phyloP scores from a whole-genome alignment of 2,329 filamentous ascomycete genomes.

The Claviceps quebecensis region DNA sequence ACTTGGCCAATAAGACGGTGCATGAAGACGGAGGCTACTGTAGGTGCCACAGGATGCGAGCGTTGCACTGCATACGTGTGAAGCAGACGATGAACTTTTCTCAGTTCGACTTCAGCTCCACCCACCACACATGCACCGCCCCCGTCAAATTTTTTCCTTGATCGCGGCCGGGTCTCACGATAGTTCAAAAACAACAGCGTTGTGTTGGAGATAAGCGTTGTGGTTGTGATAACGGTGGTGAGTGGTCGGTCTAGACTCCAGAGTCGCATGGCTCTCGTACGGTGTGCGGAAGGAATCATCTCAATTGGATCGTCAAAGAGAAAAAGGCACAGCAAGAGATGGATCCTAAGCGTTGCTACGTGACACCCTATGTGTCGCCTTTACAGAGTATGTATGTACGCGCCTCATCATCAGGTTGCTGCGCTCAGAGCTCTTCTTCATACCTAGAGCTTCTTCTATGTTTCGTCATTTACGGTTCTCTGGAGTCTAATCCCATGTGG shows the following conservation, averaged over 20 bases:
- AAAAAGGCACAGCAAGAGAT: neutral
- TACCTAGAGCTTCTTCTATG: neutral
- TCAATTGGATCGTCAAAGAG: neutral
- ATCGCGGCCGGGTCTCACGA: neutral
- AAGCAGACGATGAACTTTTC: slow-evolving; percentile 3
- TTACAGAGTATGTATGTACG: too few relatives aligned
- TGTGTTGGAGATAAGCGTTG: neutral
- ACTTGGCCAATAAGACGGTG: slow-evolving; percentile 1
- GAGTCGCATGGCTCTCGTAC: neutral
- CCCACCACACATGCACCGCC: neutral
- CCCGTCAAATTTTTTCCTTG: neutral
- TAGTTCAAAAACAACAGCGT: neutral
- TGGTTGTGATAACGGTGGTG: too few relatives aligned
- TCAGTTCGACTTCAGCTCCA: slow-evolving; percentile 4
- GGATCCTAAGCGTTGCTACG: neutral
- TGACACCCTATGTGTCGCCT: neutral
- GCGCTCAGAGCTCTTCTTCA: neutral
- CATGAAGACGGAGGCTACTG: neutral
- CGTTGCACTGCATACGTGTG: slow-evolving; percentile 3
- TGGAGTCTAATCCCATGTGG: neutral
- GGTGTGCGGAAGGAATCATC: neutral
- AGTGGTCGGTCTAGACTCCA: neutral
- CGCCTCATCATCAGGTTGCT: neutral
- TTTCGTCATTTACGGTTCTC: neutral
- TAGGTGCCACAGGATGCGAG: slow-evolving; percentile 4